Percentiles rank a stretch among this genome's conserved stretches.
phyloP scores from a whole-genome alignment of 352 stramenopile species.

The Globisporangium yorkense region DNA sequence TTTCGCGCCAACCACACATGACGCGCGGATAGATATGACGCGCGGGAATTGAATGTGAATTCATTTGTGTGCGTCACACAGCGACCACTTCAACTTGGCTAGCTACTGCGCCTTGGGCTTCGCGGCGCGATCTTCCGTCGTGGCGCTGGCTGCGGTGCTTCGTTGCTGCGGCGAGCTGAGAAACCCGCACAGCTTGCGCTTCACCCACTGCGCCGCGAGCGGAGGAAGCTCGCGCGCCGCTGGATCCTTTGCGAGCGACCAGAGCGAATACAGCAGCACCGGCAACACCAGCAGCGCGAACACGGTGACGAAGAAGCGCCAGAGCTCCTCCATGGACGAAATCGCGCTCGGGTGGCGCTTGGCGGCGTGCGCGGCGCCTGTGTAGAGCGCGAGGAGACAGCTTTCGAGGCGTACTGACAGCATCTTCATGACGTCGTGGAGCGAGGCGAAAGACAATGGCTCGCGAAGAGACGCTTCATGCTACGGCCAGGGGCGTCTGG shows the following conservation, averaged over 20 bases:
- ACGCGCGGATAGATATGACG: not conserved
- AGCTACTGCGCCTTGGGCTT: constrained; percentile 2
- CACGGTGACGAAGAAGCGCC: constrained; percentile 29
- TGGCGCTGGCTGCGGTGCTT: not conserved
- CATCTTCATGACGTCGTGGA: no score
- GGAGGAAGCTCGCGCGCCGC: constrained; percentile 19
- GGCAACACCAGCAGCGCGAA: constrained; percentile 31
- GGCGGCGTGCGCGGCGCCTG: not conserved
- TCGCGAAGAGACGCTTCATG: not conserved
- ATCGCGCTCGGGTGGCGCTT: constrained; percentile 18
- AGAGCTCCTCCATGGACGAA: constrained; percentile 38
- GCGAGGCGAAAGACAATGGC: no score
- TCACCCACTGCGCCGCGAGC: constrained; percentile 22
- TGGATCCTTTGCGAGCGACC: constrained; percentile 20
- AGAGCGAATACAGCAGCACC: constrained; percentile 29
- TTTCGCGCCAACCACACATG: not conserved
- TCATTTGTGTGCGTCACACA: not conserved
- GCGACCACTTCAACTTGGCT: not conserved
- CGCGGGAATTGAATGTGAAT: not conserved
- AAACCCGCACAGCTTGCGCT: constrained; percentile 22
- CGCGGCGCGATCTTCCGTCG: not conserved
- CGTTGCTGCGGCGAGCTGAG: constrained; percentile 12
- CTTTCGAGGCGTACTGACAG: not conserved
- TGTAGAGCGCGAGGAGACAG: not conserved
- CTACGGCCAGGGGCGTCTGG: no score